These are phyloP conservation scores for Aspergillus cejpii DNA, from an alignment of 2,329 filamentous ascomycete species.

Conservation along the genomic window DNA sequence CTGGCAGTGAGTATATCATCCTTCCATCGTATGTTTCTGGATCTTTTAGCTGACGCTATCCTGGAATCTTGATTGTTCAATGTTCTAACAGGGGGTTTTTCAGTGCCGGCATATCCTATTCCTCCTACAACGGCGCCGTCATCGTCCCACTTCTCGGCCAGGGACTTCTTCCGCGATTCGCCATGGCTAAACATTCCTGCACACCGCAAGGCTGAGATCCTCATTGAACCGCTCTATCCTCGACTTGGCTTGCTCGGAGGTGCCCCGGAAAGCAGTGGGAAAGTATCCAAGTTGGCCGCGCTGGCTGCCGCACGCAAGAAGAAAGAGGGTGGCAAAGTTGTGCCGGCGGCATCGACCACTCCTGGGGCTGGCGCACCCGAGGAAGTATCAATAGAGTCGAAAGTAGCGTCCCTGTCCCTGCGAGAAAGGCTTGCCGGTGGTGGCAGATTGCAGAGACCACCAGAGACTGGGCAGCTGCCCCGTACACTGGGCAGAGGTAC, in stretches of 20 bases:
- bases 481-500: slow-evolving; percentile 18
- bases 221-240: slow-evolving; percentile 55
- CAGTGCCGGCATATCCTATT: slow-evolving; percentile 29
- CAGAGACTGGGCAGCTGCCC: slow-evolving; percentile 21
- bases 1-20: slow-evolving; percentile 14
- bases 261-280: slow-evolving; percentile 54
- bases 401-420: slow-evolving; percentile 29
- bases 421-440: slow-evolving; percentile 35
- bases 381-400: slow-evolving; percentile 15
- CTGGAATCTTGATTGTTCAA: slow-evolving; percentile 23
- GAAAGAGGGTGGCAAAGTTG: slow-evolving; percentile 61
- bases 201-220: slow-evolving; percentile 56
- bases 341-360: slow-evolving; percentile 7
- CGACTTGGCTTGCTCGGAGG: slow-evolving; percentile 72
- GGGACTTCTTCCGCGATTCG: slow-evolving; percentile 70
- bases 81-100: slow-evolving; percentile 36
- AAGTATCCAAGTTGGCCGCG: slow-evolving; percentile 84
- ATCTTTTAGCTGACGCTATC: slow-evolving; percentile 28
- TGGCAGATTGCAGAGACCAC: slow-evolving; percentile 23
- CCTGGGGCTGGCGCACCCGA: slow-evolving; percentile 7
- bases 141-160: slow-evolving; percentile 39
- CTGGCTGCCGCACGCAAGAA: slow-evolving; percentile 80
- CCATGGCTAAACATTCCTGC: slow-evolving; percentile 73
- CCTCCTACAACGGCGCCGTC: slow-evolving; percentile 17
- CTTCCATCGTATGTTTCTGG: slow-evolving; percentile 11